phyloP scores from a whole-genome alignment of 2,329 filamentous ascomycete species.

The Ophiostoma sp. region DNA sequence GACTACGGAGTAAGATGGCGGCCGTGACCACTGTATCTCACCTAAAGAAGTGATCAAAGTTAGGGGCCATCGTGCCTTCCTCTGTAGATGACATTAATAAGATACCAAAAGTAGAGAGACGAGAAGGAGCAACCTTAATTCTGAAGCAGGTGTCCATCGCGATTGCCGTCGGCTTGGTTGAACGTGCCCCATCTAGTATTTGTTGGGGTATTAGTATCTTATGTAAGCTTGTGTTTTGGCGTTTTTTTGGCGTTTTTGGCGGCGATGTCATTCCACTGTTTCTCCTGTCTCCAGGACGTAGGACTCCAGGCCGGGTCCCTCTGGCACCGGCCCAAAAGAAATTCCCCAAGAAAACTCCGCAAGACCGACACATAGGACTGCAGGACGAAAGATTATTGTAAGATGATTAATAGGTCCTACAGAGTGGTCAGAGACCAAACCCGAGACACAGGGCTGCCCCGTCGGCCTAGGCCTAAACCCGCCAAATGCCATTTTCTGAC shows the following conservation, averaged over 20 bases:
- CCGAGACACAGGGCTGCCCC: neutral
- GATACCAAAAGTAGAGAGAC: neutral
- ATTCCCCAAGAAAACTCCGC: neutral
- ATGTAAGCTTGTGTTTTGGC: neutral
- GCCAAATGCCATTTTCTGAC: neutral
- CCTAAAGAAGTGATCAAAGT: too few species aligned
- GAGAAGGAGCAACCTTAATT: neutral
- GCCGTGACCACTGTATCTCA: too few species aligned
- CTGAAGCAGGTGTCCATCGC: neutral
- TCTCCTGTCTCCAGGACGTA: neutral
- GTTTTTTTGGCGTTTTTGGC: neutral
- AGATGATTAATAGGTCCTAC: too few species aligned
- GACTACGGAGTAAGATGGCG: too few species aligned
- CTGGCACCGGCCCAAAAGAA: neutral
- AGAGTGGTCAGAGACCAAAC: too few species aligned
- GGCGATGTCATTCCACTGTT: neutral
- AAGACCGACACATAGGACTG: neutral
- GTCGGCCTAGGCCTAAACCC: slow-evolving; percentile 3
- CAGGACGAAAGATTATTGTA: too few species aligned
- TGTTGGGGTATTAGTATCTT: neutral
- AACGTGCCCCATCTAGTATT: slow-evolving; percentile 2
- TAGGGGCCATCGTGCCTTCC: too few species aligned
- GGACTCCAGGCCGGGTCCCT: too few species aligned
- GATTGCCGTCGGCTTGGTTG: neutral
- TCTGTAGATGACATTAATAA: neutral